phyloP scores from a whole-genome alignment of 345 rosid genomes.

The Populus tremula region DNA sequence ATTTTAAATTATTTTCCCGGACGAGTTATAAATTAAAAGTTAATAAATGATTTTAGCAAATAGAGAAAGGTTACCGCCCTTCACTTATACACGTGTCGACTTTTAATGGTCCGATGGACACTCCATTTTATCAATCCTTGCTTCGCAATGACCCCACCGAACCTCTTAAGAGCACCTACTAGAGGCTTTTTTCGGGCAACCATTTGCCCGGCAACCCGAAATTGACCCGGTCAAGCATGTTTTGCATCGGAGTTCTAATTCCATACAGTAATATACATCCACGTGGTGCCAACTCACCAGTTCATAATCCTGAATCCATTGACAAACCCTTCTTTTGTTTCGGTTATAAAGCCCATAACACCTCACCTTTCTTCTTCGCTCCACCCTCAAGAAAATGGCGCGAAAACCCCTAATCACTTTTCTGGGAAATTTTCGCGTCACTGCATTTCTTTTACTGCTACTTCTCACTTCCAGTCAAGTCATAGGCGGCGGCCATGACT shows the following conservation, averaged over 20 bases:
- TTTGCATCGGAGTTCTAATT: slow-evolving; percentile 40
- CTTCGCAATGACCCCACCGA: slow-evolving; percentile 2
- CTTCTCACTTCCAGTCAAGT: slow-evolving; percentile 17
- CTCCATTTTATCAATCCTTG: slow-evolving; percentile 2
- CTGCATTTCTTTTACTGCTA: slow-evolving; percentile 32
- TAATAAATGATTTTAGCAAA: background rate
- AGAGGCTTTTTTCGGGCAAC: background rate
- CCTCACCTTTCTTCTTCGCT: slow-evolving; percentile 6
- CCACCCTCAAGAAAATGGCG: slow-evolving; percentile 54
- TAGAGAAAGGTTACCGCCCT: background rate
- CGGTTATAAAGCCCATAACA: slow-evolving; percentile 43
- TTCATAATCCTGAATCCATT: slow-evolving; percentile 66
- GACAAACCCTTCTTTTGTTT: slow-evolving; percentile 21
- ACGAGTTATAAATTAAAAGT: no score
- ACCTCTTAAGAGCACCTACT: background rate
- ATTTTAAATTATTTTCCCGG: no score
- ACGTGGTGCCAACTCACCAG: slow-evolving; percentile 49
- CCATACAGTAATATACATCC: slow-evolving; percentile 27
- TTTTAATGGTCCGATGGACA: slow-evolving; percentile 28
- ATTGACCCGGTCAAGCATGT: slow-evolving; percentile 43
- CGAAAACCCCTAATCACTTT: slow-evolving; percentile 37
- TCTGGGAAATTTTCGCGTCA: slow-evolving; percentile 25
- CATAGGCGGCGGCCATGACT: slow-evolving; percentile 35
- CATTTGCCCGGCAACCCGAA: slow-evolving; percentile 7
- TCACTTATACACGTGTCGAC: slow-evolving; percentile 29